Base-by-base conservation (phyloP, 2,329 filamentous ascomycete genomes). In the Cryphonectria carpinicola region DNA sequence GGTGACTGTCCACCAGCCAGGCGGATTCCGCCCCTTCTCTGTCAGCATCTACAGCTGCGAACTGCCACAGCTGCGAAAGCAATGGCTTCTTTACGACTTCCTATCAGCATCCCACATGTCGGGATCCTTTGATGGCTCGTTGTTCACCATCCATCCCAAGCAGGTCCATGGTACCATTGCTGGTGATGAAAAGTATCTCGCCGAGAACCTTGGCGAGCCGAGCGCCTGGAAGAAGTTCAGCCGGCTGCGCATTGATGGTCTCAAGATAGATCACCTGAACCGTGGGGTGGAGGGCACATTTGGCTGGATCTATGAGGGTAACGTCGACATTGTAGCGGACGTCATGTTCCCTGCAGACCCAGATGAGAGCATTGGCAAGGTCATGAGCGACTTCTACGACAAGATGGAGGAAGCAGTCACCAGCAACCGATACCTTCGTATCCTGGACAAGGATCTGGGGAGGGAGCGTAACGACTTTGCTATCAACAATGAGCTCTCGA, bases 51-150 rank as follows among this genome's bases (percentile, higher is more conserved):
- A 93, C 83, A 96, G 94, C 8, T 98, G 95, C 80, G 95, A 98
- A 77, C 87, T 99, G 54, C 95, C 96, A 1, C 92, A 96, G 76
- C 84, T 99, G 63, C 89, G 96, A 67, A 98, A 98, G 78, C 95
- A 97, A 77, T 99, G 94, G 93, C 86, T 99, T 0, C 98, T 98
- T 80, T 99, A 99, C 83, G 96, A 99, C 80, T 97, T 99, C 75
- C 83, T 99, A 39, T 96, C 93, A 0, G 96, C 96, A 25, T 98
- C 93, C 78, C 95, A 96, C 80, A 97, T 98, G 89, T 97, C 94
- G 17, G 96, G 96, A 1, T 96, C 94, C 0, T 97, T 93, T 76
- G 96, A 99, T 78, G 94, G 96, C 69, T 98, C 96, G 0, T 86
- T 99, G 3, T 99, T 99, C 80, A 98, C 95, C 0, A 97, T 99